Conservation (phyloP, 306 rosid species). For the Vigna unguiculata region DNA sequence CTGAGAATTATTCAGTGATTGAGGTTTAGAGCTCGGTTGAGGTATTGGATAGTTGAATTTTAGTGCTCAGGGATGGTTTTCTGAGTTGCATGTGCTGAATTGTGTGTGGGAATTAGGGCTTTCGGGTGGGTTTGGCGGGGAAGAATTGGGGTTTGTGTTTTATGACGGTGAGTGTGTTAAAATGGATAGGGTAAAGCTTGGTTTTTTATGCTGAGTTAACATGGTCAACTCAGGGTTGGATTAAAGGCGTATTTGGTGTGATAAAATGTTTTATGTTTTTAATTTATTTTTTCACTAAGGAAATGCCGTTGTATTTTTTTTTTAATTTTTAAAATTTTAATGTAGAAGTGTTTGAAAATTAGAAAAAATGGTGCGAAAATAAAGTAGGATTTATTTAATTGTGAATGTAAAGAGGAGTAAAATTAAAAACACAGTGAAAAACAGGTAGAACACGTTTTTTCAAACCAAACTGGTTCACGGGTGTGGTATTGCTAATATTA, state of each 20-base stretch:
- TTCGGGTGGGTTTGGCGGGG: background rate
- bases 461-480: background rate
- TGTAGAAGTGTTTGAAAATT: too few relatives aligned
- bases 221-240: background rate
- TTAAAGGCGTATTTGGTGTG: background rate
- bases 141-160: conserved; percentile 3
- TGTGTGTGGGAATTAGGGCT: conserved; percentile 32
- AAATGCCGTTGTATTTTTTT: background rate
- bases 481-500: background rate
- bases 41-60: conserved; percentile 8
- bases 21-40: conserved; percentile 2
- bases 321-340: background rate
- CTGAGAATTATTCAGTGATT: background rate
- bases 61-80: background rate
- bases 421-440: background rate
- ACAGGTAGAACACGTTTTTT: background rate
- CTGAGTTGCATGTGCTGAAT: background rate
- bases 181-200: background rate
- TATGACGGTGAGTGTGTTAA: conserved; percentile 13
- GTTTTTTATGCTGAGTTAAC: background rate
- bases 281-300: background rate
- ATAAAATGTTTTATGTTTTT: background rate
- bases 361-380: too few relatives aligned
- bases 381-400: background rate
- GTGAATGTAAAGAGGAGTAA: background rate